Percentiles rank a stretch among this genome's conserved stretches.
phyloP scores from a whole-genome alignment of 2,329 filamentous ascomycete species.

The Truncatella angustata region DNA sequence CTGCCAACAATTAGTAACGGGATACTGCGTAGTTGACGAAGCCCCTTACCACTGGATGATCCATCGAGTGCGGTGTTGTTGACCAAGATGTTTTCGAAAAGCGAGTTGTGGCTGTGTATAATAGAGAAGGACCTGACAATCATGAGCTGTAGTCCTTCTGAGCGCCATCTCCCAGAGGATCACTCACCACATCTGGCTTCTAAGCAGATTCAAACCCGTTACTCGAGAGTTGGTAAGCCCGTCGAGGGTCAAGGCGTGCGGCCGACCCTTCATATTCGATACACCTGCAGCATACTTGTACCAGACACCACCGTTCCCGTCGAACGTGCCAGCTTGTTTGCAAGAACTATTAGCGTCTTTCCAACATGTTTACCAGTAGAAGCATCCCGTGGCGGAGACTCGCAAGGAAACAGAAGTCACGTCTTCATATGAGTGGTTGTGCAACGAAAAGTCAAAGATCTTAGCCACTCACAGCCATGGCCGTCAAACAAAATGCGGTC shows the following conservation, averaged over 20 bases:
- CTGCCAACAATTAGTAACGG: neutral
- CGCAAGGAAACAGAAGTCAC: too few relatives aligned
- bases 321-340: conserved; percentile 56
- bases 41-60: conserved; percentile 32
- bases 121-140: conserved; percentile 47
- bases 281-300: neutral
- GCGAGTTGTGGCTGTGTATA: conserved; percentile 43
- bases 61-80: conserved; percentile 29
- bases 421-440: too few relatives aligned
- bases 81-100: conserved; percentile 50
- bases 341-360: too few relatives aligned
- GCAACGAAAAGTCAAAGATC: too few relatives aligned
- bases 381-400: too few relatives aligned
- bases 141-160: too few relatives aligned
- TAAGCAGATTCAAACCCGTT: conserved; percentile 39
- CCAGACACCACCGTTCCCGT: conserved; percentile 48
- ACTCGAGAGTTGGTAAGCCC: conserved; percentile 32
- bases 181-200: conserved; percentile 53
- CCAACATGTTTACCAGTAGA: too few relatives aligned
- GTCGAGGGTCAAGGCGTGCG: conserved; percentile 30
- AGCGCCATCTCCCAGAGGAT: too few relatives aligned
- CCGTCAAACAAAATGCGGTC: conserved; percentile 48
- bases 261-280: neutral
- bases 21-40: neutral
- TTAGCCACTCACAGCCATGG: conserved; percentile 40